phyloP scores from a whole-genome alignment of 2,329 filamentous ascomycete species.

The Ilyonectria robusta region DNA sequence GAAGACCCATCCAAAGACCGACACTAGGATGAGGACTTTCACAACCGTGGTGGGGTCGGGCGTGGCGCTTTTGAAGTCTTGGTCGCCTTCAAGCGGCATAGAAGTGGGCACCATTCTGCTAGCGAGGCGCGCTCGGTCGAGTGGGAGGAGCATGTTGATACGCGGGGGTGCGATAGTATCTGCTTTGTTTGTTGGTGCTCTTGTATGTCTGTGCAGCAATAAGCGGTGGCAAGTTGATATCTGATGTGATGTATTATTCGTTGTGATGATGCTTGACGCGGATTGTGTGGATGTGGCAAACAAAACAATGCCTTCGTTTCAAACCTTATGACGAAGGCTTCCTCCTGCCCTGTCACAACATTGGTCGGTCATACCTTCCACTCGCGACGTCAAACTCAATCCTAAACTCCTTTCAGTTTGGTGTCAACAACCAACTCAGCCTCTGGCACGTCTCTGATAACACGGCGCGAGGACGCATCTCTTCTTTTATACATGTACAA shows the following conservation, averaged over 20 bases:
- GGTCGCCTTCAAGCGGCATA: neutral
- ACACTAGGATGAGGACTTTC: slow-evolving; percentile 46
- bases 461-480: neutral
- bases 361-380: neutral
- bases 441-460: neutral
- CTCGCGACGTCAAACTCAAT: neutral
- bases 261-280: neutral
- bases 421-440: neutral
- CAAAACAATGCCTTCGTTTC: neutral
- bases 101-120: slow-evolving; percentile 7
- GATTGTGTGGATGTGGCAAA: neutral
- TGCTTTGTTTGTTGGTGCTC: neutral
- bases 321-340: neutral
- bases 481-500: slow-evolving; percentile 15
- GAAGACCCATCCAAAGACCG: slow-evolving; percentile 48
- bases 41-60: slow-evolving; percentile 29
- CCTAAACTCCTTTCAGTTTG: neutral
- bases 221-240: neutral
- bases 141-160: neutral
- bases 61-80: slow-evolving; percentile 27
- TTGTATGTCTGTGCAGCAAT: neutral
- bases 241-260: neutral
- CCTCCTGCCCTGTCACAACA: neutral
- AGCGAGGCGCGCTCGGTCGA: neutral
- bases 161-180: neutral